Percentiles rank a stretch among this genome's conserved stretches.
Conservation (phyloP, 495 filamentous ascomycete species). For the Penicillium paxilli region DNA sequence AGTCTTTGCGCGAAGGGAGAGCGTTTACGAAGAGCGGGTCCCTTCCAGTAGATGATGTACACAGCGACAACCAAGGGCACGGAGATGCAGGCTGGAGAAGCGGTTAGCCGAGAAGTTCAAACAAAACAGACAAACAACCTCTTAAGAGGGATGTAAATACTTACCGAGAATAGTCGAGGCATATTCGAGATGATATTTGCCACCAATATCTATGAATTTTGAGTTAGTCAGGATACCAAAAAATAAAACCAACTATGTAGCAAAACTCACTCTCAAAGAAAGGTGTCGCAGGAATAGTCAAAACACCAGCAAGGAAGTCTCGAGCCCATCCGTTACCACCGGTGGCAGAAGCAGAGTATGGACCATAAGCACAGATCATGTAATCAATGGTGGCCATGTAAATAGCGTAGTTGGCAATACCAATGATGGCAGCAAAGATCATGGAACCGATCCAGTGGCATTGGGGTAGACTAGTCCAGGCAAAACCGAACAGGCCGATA, state of each 20-base stretch:
- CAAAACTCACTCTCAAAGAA: slow-evolving; percentile 55
- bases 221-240: not conserved
- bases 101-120: not conserved
- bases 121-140: not conserved
- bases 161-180: slow-evolving; percentile 70
- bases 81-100: slow-evolving; percentile 55
- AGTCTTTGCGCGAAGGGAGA: slow-evolving; percentile 75
- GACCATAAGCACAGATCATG: slow-evolving; percentile 70
- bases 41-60: slow-evolving; percentile 77
- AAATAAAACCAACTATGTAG: not conserved
- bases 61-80: slow-evolving; percentile 69
- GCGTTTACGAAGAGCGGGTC: slow-evolving; percentile 64
- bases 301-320: slow-evolving; percentile 79
- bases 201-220: slow-evolving; percentile 55
- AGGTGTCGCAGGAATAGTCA: slow-evolving; percentile 72
- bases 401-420: slow-evolving; percentile 68
- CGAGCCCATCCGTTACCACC: slow-evolving; percentile 74
- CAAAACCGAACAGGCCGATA: slow-evolving; percentile 63
- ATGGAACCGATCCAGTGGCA: slow-evolving; percentile 66
- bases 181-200: slow-evolving; percentile 59
- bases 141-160: slow-evolving; percentile 4
- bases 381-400: slow-evolving; percentile 80
- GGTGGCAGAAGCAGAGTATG: slow-evolving; percentile 71
- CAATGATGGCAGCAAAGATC: slow-evolving; percentile 63
- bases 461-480: slow-evolving; percentile 59